Conservation (phyloP, 2,329 filamentous ascomycete species). For the Aureobasidium sp. region DNA sequence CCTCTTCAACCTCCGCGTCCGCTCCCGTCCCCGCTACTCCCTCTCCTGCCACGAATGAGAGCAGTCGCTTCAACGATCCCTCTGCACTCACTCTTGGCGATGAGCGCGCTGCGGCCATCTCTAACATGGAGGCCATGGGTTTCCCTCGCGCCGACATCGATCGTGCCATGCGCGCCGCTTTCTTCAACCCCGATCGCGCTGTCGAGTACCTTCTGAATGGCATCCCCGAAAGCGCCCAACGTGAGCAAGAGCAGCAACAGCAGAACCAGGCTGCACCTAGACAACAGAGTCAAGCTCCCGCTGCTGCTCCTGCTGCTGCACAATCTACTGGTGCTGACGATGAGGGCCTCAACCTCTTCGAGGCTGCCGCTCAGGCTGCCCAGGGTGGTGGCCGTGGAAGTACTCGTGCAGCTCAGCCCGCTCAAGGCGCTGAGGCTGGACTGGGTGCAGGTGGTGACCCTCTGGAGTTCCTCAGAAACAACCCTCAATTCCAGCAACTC, state of each 20-base stretch:
- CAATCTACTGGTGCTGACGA: conserved; percentile 43
- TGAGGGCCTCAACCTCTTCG: conserved; percentile 78
- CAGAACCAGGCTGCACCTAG: background rate
- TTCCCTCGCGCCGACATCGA: conserved; percentile 85
- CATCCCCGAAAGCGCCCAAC: conserved; percentile 76
- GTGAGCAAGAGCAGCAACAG: conserved; percentile 50
- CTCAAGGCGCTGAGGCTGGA: conserved; percentile 31
- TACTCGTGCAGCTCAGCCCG: conserved; percentile 30
- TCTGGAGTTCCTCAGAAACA: conserved; percentile 87
- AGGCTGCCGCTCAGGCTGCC: conserved; percentile 74
- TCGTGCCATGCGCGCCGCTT: conserved; percentile 89
- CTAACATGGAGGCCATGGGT: conserved; percentile 96
- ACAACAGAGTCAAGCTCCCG: conserved; percentile 21
- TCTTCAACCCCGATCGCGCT: conserved; percentile 92
- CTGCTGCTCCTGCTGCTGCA: conserved; percentile 31
- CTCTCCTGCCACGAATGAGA: conserved; percentile 39
- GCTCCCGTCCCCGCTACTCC: conserved; percentile 44
- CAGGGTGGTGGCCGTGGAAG: conserved; percentile 39
- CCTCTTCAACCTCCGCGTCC: conserved; percentile 40
- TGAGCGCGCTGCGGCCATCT: conserved; percentile 71
- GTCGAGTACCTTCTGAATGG: conserved; percentile 92
- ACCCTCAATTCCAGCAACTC: conserved; percentile 95
- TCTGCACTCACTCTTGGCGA: conserved; percentile 80
- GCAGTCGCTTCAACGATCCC: conserved; percentile 54
- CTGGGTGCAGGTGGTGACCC: conserved; percentile 43